Conservation (phyloP, 768 basidiomycete genomes). For the Hortiboletus flavorubellus region DNA sequence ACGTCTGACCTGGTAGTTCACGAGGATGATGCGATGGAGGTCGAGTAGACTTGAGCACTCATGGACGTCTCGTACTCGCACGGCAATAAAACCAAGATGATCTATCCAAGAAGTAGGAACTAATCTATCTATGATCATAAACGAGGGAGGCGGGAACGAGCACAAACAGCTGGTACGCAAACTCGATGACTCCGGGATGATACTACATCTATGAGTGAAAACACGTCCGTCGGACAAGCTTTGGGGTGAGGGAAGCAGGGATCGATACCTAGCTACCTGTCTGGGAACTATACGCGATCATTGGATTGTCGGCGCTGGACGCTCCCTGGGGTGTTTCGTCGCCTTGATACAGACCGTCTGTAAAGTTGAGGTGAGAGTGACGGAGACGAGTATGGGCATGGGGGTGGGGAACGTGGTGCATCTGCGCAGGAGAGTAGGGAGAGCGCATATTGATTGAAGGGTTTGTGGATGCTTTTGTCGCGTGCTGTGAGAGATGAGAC, state of each 20-base stretch:
- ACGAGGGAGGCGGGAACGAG: slow-evolving; percentile 15
- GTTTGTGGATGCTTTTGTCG: slow-evolving; percentile 31
- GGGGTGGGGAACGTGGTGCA: slow-evolving; percentile 81
- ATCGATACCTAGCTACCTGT: slow-evolving; percentile 23
- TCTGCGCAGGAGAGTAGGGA: slow-evolving; percentile 56
- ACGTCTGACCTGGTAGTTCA: background rate
- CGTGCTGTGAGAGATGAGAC: slow-evolving; percentile 22
- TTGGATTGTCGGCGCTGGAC: slow-evolving; percentile 37
- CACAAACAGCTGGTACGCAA: slow-evolving; percentile 22
- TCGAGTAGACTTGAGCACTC: slow-evolving; percentile 33
- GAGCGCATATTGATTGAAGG: slow-evolving; percentile 49
- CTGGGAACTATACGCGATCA: slow-evolving; percentile 46
- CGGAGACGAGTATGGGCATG: slow-evolving; percentile 76
- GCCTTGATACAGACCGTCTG: slow-evolving; percentile 37
- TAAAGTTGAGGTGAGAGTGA: slow-evolving; percentile 50
- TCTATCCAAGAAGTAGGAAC: slow-evolving; percentile 21
- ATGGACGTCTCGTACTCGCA: slow-evolving; percentile 11
- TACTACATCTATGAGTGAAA: slow-evolving; percentile 9
- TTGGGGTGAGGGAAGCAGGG: background rate
- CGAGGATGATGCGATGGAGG: slow-evolving; percentile 51
- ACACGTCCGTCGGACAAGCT: slow-evolving; percentile 4
- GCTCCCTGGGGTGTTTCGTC: slow-evolving; percentile 26
- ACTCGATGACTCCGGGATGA: slow-evolving; percentile 4
- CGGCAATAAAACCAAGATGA: slow-evolving; percentile 20
- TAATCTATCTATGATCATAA: slow-evolving; percentile 31